Base-by-base conservation (phyloP, 2,329 filamentous ascomycete species). In the Beauveria sp. region DNA sequence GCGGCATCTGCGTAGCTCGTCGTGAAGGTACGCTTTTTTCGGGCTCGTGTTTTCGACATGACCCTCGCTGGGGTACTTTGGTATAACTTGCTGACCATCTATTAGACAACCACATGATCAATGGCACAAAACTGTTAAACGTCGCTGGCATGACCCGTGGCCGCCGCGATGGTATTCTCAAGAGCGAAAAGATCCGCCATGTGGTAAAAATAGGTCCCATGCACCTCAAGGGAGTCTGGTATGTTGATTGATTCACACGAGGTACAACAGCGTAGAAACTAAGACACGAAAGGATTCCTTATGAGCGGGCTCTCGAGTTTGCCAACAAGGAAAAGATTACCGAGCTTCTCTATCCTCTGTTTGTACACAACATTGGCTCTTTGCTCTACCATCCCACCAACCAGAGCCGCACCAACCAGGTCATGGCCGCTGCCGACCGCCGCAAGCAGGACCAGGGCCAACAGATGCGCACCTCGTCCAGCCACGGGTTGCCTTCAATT, bases 271-370 rank as follows among this genome's bases (percentile, higher is more conserved):
- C 42, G 31, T 46, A 43, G 43, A 48, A 42, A 60, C 72, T 73
- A 67, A 67, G 62, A 74, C 64, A 65, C 66, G 66, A 20, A 68
- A 97, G 93, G 93, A 99, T 99, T 70, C 95, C 95, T 2, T 98
- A 96, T 69, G 95, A 98, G 69, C 88, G 95, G 67, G 95, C 95
- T n/a, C 79, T 99, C 60, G 95, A 98, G 70, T 98, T 99, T 73
- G 95, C 95, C 66, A 99, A 99, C 80, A 98, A 97, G 82, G 95
- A 99, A 76, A 98, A 98, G 79, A 99, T 98, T 66, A 98, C 95
- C 0, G 93, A 98, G 76, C 80, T 93, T 53, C 79, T 98, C 60
- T 99, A 98, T 74, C 95, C 95, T 58, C 81, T 99, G 54, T 99
- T 99, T 73, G 95, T 98, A 45, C 93, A 98, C 76, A 96, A 98